Base-by-base conservation (phyloP, 2,329 filamentous ascomycete species). In the Lasiodiplodia hormozganensis region DNA sequence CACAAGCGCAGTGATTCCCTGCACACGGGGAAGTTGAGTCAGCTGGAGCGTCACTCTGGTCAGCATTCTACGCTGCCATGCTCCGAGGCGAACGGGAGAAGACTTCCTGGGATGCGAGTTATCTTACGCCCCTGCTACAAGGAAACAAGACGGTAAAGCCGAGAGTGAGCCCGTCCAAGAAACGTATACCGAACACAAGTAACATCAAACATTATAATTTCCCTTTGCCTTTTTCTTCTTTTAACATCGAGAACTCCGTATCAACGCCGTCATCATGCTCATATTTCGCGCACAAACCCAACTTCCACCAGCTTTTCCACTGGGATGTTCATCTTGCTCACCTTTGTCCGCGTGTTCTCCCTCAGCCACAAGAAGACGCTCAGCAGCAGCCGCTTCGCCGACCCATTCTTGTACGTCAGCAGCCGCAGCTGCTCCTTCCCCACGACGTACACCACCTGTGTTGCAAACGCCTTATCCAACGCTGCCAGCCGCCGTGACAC, bases 211-310 rank as follows among this genome's bases (percentile, higher is more conserved):
- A 62, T 62, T 62, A 62, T 36, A 16, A 31, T 58, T 40, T 25
- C 38, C 23, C n/a, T 21, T 21, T 23, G 7, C 58, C 40, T 31
- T 62, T 60, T 60, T 40, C 23, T 43, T 38, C 36, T 28, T 14
- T 23, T 40, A 12, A 40, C 18, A 16, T 21, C 34, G 25, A 34
- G 3, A 40, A 28, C 52, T 49, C 18, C 56, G 16, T 60, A 47
- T 36, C 40, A 18, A 14, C 31, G 8, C 25, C 34, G 7, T 3
- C 11, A 43, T 18, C 12, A 25, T 23, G 25, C 4, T 72, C 73
- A 89, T 66, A 91, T 87, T 70, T 90, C 87, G 78, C 90, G 90
- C 1, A 91, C 84, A 74, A 91, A 92, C 0, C 90, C 90, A 21
- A 92, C 88, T 78, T 91, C 90, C 21, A 92, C 85, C 58, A 91